Conservation (phyloP, 2,329 filamentous ascomycete genomes). For the Hypoxylon sp. region DNA sequence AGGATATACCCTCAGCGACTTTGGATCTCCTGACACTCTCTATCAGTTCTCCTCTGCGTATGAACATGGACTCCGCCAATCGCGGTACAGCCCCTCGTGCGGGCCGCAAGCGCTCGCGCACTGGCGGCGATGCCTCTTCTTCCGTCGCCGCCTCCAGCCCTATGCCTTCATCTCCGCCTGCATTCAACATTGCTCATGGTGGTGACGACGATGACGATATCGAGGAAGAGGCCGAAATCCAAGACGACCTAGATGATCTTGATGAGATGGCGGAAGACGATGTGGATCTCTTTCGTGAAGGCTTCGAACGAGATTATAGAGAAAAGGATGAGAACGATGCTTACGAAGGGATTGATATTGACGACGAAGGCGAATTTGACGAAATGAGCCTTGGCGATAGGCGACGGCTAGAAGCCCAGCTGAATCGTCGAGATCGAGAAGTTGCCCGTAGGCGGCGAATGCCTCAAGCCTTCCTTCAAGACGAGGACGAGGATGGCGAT, state of each 20-base stretch:
- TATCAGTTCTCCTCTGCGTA: constrained; percentile 83
- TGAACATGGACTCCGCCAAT: constrained; percentile 87
- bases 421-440: constrained; percentile 82
- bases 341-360: constrained; percentile 80
- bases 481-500: constrained; percentile 88
- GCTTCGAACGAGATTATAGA: constrained; percentile 80
- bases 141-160: constrained; percentile 71
- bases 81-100: constrained; percentile 72
- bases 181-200: constrained; percentile 75
- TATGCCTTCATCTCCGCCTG: constrained; percentile 77
- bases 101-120: constrained; percentile 70
- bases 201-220: constrained; percentile 80
- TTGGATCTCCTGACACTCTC: constrained; percentile 28
- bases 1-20: neutral
- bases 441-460: constrained; percentile 76
- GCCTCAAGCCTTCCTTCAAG: constrained; percentile 80
- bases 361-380: constrained; percentile 83
- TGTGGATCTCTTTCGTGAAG: constrained; percentile 82
- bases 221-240: constrained; percentile 78
- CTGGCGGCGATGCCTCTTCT: constrained; percentile 66
- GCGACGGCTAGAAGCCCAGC: constrained; percentile 78
- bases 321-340: constrained; percentile 75
- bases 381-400: constrained; percentile 76
- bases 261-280: constrained; percentile 88
- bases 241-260: constrained; percentile 81